Conservation (phyloP, 768 basidiomycete species). For the Phylloporus arenicola region DNA sequence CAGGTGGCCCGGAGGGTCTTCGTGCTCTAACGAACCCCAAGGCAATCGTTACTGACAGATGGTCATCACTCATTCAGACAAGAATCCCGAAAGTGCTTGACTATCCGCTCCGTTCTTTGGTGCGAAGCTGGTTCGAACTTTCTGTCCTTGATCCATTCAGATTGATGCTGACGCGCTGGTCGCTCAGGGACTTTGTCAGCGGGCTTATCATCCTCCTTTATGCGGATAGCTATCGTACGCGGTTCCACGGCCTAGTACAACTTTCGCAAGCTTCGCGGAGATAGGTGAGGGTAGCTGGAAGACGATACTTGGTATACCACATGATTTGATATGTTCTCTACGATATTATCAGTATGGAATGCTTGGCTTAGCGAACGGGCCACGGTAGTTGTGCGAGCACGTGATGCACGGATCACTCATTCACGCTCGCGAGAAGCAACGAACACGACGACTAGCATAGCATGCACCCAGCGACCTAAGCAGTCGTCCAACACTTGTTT, state of each 20-base stretch:
- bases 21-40: conserved; percentile 85
- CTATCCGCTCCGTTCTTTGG: conserved; percentile 74
- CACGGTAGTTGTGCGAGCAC: conserved; percentile 3
- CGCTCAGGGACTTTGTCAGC: conserved; percentile 46
- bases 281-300: not conserved
- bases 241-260: conserved; percentile 36
- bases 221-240: conserved; percentile 42
- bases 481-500: conserved; percentile 4
- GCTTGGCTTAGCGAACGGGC: not conserved
- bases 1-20: conserved; percentile 91
- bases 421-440: not conserved
- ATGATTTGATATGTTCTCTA: conserved; percentile 9
- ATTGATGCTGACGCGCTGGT: not conserved
- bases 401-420: conserved; percentile 7
- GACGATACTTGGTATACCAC: conserved; percentile 14
- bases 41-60: conserved; percentile 79
- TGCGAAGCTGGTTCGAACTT: conserved; percentile 63
- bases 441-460: conserved; percentile 4
- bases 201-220: conserved; percentile 46
- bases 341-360: not conserved
- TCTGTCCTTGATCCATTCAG: not conserved
- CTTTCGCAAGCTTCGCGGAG: conserved; percentile 34
- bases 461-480: conserved; percentile 16
- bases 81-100: conserved; percentile 80
- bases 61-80: conserved; percentile 80